These are phyloP conservation scores for Starmerella riodocensis DNA, from an alignment of 805 yeast genomes.

Conservation along the genomic window DNA sequence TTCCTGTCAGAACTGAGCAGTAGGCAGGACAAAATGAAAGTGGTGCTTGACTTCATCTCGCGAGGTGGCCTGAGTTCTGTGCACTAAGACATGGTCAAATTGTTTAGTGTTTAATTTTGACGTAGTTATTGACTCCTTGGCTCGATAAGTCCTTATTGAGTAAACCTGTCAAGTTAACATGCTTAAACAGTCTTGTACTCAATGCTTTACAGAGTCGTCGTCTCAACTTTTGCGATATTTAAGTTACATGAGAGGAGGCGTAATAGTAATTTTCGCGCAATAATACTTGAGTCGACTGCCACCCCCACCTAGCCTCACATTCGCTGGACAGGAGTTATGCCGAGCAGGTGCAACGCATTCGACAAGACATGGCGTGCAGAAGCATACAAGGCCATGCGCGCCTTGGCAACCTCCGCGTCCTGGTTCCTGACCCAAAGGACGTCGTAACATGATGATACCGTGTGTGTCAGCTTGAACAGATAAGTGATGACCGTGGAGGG, in stretches of 20 bases:
- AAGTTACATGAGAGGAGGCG: no score
- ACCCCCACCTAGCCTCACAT: no score
- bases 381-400: slow-evolving; percentile 82
- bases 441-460: slow-evolving; percentile 91
- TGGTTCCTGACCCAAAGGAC: slow-evolving; percentile 96
- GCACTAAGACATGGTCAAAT: neutral
- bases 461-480: slow-evolving; percentile 80
- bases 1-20: slow-evolving; percentile 44
- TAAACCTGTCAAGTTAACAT: no score
- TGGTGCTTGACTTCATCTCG: slow-evolving; percentile 70
- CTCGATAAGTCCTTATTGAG: no score
- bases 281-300: no score
- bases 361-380: slow-evolving; percentile 78
- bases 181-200: no score
- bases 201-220: no score
- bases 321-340: slow-evolving; percentile 96
- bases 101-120: neutral
- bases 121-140: no score
- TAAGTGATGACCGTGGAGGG: slow-evolving; percentile 92
- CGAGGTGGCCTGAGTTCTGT: slow-evolving; percentile 56
- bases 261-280: no score
- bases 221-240: no score
- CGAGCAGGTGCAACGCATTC: slow-evolving; percentile 82
- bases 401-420: slow-evolving; percentile 67
- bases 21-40: slow-evolving; percentile 52